Evolutionary conservation across 129 eudicot species (phyloP), one percentile per base, ranked within the genome.

Genomic region (Apium graveolens): DNA sequence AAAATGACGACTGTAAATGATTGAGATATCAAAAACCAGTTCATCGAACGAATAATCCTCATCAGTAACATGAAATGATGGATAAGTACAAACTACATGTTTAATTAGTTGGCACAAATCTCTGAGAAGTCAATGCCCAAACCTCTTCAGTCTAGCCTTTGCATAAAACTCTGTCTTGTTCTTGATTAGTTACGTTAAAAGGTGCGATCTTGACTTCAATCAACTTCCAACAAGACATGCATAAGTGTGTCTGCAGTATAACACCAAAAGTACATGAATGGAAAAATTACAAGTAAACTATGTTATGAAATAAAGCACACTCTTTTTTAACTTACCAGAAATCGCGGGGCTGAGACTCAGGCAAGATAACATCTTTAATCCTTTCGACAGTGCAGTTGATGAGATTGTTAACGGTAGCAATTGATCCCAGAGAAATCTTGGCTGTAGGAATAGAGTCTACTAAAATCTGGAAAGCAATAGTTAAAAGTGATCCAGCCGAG

Each of bases 131-230:
- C 81, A 78, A 65, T 78, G 60, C 81, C 81, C 81, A 72, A 78
- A 78, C 74, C 81, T 44, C 74, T 76, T 34, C 0, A 57, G 65
- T 55, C 12, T 55, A 20, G 39, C 69, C 70, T 51, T 21, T 14
- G 70, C 49, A 10, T 27, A 55, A 60, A 60, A 76, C 46, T 11
- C 10, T 55, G 70, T 60, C 34, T 13, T n/a, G 72, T 5, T 11
- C 69, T 20, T 39, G 27, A 43, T 3, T 21, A 10, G 68, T 13
- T 75, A 14, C 11, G 32, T 34, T 29, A 34, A 34, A 39, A 68
- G 83, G 86, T 80, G 83, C 83, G 83, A 65, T 83, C 86, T 83
- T 83, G 86, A 83, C 86, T 80, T 84, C 82, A 53, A 78, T 76
- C 79, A 34, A 35, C 24, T 31, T 26, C 16, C 18, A 37, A 13